These are phyloP conservation scores for Gleditsia sinensis DNA, from an alignment of 306 rosid genomes.

Conservation along the genomic window DNA sequence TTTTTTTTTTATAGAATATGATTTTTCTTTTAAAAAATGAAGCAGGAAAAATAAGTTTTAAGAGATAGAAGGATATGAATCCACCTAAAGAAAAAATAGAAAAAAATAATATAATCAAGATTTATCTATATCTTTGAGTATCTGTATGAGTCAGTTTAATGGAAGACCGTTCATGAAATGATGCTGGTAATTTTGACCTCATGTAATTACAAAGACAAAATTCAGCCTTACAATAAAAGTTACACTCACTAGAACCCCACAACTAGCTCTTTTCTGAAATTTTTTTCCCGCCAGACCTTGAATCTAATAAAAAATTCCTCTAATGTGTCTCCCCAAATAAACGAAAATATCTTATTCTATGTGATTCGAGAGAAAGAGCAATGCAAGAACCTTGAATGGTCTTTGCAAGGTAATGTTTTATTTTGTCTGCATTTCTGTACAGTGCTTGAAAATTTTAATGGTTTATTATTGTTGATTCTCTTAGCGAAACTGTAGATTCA, in stretches of 20 bases:
- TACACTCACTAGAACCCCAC: neutral
- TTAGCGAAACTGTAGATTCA: neutral
- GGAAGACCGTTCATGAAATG: neutral
- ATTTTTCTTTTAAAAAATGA: no score
- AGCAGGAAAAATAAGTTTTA: neutral
- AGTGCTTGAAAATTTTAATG: slow-evolving; percentile 6
- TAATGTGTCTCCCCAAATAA: neutral
- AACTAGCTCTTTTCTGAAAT: neutral
- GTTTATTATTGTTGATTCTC: neutral
- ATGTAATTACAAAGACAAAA: neutral
- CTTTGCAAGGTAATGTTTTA: neutral
- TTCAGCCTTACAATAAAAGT: slow-evolving; percentile 14
- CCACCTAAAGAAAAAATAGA: neutral
- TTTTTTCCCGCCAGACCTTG: slow-evolving; percentile 1
- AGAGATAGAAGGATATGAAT: neutral
- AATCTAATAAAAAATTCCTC: neutral
- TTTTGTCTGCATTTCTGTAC: neutral
- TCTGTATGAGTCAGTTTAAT: neutral
- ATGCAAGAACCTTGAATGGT: neutral
- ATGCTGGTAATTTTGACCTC: neutral
- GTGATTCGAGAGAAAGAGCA: neutral
- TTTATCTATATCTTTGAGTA: neutral
- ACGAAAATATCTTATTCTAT: neutral
- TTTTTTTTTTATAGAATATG: no score
- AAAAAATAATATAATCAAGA: neutral